These are phyloP conservation scores for Setaria italica DNA, from an alignment of 202 grass and related monocot species.

Conservation along the genomic window DNA sequence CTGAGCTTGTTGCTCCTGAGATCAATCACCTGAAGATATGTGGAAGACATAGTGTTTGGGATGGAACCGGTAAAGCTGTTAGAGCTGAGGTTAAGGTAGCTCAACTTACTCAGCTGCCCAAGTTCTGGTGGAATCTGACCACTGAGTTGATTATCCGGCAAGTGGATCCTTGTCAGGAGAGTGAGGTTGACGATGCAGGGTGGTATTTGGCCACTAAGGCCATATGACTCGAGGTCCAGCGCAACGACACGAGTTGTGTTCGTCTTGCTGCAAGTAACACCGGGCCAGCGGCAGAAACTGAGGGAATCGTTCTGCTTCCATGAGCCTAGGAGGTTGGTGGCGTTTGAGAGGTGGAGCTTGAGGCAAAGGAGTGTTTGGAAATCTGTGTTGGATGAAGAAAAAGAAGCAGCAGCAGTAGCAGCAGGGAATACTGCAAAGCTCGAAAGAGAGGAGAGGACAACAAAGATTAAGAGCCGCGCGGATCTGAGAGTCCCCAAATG, in stretches of 20 bases:
- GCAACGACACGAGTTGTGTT: slow-evolving; percentile 19
- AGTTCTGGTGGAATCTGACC: slow-evolving; percentile 47
- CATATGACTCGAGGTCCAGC: slow-evolving; percentile 33
- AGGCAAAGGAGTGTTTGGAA: slow-evolving; percentile 45
- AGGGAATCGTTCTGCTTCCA: slow-evolving; percentile 40
- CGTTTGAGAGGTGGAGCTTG: slow-evolving; percentile 35
- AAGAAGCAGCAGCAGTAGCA: too few relatives aligned
- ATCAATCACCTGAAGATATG: slow-evolving; percentile 39
- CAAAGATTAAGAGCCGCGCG: background rate
- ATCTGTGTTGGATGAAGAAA: background rate
- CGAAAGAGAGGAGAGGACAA: background rate
- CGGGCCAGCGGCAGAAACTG: slow-evolving; percentile 47
- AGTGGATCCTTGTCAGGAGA: slow-evolving; percentile 26
- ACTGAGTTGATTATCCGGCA: slow-evolving; percentile 35
- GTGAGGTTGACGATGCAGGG: slow-evolving; percentile 48
- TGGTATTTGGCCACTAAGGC: slow-evolving; percentile 40
- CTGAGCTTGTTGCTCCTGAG: slow-evolving; percentile 45
- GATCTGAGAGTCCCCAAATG: background rate
- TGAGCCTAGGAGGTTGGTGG: slow-evolving; percentile 23
- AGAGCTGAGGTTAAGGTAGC: slow-evolving; percentile 47
- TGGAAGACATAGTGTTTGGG: slow-evolving; percentile 38
- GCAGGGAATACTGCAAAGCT: background rate
- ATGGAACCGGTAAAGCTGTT: slow-evolving; percentile 42
- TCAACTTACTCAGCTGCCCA: slow-evolving; percentile 34
- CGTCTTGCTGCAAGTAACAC: slow-evolving; percentile 47